Percentiles rank a stretch among this genome's conserved stretches.
Evolutionary conservation across 352 stramenopile genomes (phyloP).

Genomic region (Phytophthora brassicae): DNA sequence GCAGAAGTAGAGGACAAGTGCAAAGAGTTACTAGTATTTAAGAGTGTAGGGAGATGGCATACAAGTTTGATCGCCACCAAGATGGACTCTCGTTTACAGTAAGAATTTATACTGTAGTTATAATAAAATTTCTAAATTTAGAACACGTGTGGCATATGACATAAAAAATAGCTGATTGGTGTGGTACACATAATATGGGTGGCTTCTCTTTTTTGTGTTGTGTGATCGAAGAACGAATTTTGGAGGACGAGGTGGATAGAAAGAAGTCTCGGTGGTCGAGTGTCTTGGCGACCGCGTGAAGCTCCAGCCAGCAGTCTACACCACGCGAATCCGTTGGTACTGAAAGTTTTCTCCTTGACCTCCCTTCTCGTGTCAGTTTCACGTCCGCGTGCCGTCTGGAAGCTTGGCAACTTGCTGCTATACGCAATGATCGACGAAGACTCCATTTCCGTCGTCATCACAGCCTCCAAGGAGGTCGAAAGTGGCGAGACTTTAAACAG

Average conservation of each 20-base stretch:
- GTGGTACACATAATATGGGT: conserved; percentile 6
- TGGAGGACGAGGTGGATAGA: conserved; percentile 25
- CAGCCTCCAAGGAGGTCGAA: conserved; percentile 59
- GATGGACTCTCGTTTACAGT: too few relatives aligned
- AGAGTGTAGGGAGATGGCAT: too few relatives aligned
- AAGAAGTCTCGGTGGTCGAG: conserved; percentile 23
- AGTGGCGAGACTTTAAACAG: conserved; percentile 17
- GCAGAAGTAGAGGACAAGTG: conserved; percentile 33
- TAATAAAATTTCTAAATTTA: too few relatives aligned
- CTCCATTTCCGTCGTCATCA: conserved; percentile 65
- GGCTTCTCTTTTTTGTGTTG: conserved; percentile 41
- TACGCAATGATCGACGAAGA: conserved; percentile 62
- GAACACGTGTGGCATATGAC: too few relatives aligned
- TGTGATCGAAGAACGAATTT: conserved; percentile 27
- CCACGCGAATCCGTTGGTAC: background rate
- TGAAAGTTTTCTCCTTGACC: conserved; percentile 1
- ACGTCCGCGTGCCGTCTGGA: background rate
- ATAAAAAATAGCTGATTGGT: too few relatives aligned
- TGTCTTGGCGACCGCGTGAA: conserved; percentile 20
- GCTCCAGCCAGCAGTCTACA: conserved; percentile 10
- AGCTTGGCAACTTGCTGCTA: too few relatives aligned
- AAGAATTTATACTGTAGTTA: too few relatives aligned
- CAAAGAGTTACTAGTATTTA: conserved; percentile 36
- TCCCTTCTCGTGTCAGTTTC: background rate
- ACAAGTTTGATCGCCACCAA: too few relatives aligned